phyloP scores from a whole-genome alignment of 2,329 filamentous ascomycete genomes.

The Diaporthe caulivora region DNA sequence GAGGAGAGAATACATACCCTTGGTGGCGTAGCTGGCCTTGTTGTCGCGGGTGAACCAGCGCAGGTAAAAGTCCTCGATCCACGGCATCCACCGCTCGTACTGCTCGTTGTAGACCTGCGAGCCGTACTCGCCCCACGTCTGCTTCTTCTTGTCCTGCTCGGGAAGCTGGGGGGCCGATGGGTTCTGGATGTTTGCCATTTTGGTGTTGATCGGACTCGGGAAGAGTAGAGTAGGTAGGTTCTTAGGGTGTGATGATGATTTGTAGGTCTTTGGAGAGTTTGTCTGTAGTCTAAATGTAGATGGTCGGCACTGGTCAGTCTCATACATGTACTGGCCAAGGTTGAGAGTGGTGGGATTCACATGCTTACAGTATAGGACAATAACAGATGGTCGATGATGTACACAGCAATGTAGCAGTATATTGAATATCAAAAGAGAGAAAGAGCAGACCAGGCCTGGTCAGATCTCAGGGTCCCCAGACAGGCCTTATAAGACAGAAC shows the following conservation, averaged over 20 bases:
- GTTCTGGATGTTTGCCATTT: constrained; percentile 24
- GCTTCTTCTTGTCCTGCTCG: constrained; percentile 35
- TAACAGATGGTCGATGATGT: neutral
- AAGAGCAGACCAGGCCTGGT: neutral
- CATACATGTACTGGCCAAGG: neutral
- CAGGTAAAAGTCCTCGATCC: constrained; percentile 80
- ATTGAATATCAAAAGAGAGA: neutral
- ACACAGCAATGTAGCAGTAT: too few species aligned
- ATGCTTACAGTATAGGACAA: neutral
- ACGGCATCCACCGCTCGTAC: constrained; percentile 82
- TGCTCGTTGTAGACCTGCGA: constrained; percentile 76
- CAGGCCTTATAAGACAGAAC: constrained; percentile 23
- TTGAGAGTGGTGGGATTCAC: neutral
- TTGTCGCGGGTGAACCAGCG: constrained; percentile 82
- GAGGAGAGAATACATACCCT: constrained; percentile 60
- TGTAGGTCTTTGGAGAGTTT: neutral
- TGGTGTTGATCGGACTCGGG: neutral
- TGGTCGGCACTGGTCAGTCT: neutral
- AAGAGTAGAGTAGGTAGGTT: neutral
- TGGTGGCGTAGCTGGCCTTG: constrained; percentile 78
- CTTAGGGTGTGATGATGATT: neutral
- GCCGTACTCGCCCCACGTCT: constrained; percentile 37
- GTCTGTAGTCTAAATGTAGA: neutral
- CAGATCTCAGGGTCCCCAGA: neutral
- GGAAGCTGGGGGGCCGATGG: constrained; percentile 21